Conservation (phyloP, 2,329 filamentous ascomycete genomes). For the Scedosporium boydii region DNA sequence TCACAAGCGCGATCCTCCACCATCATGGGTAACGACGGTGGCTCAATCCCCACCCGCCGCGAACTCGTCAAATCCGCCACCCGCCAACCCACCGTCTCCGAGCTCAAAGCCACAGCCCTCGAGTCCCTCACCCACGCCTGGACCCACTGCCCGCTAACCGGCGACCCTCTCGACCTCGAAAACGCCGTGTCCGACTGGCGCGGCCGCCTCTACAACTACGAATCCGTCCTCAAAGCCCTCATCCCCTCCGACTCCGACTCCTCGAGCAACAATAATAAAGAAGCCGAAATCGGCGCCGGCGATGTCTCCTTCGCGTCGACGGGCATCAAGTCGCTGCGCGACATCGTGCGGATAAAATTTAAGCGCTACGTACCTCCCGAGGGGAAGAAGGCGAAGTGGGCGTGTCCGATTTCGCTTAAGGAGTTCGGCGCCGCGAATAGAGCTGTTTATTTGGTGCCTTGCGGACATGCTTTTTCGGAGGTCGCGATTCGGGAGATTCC, state of each 20-base stretch:
- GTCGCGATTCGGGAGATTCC: slow-evolving; percentile 72
- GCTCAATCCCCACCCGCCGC: slow-evolving; percentile 87
- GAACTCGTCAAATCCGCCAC: slow-evolving; percentile 94
- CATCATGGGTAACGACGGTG: slow-evolving; percentile 95
- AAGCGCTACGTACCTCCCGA: slow-evolving; percentile 28
- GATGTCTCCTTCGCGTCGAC: slow-evolving; percentile 31
- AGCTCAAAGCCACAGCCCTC: slow-evolving; percentile 79
- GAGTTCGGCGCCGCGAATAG: slow-evolving; percentile 70
- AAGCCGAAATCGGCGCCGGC: slow-evolving; percentile 15
- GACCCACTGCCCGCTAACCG: slow-evolving; percentile 80
- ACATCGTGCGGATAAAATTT: slow-evolving; percentile 81
- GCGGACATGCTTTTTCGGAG: slow-evolving; percentile 89
- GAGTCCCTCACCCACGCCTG: slow-evolving; percentile 82
- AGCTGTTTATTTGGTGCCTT: slow-evolving; percentile 84
- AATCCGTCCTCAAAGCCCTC: slow-evolving; percentile 62
- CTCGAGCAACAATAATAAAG: slow-evolving; percentile 40
- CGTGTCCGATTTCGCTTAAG: slow-evolving; percentile 83
- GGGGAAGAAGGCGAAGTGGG: slow-evolving; percentile 45
- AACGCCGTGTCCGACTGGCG: slow-evolving; percentile 77
- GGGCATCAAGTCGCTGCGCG: slow-evolving; percentile 70
- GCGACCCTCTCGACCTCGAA: slow-evolving; percentile 55
- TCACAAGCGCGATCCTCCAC: not conserved
- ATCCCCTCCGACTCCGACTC: slow-evolving; percentile 31
- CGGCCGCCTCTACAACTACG: slow-evolving; percentile 90
- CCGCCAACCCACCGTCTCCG: slow-evolving; percentile 67